These are phyloP conservation scores for Gentiana straminea DNA, from an alignment of 257 asterid species.

Conservation along the genomic window DNA sequence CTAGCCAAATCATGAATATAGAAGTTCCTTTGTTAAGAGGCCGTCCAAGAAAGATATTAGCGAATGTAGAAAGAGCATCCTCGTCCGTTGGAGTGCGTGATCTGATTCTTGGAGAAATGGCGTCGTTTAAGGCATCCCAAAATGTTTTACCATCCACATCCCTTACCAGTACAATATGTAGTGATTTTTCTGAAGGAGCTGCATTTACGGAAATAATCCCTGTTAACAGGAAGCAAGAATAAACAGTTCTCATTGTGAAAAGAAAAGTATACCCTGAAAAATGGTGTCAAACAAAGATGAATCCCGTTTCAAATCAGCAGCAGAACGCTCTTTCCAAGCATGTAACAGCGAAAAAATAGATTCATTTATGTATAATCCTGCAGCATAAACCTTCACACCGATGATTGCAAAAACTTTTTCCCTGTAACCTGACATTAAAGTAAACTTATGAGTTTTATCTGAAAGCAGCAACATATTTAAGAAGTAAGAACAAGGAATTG, in stretches of 20 bases:
- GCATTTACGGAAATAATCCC: conserved; percentile 24
- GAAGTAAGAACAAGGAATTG: neutral
- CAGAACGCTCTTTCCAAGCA: conserved; percentile 57
- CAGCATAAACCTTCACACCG: conserved; percentile 91
- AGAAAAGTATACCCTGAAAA: conserved; percentile 39
- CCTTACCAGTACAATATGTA: conserved; percentile 70
- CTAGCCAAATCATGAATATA: conserved; percentile 79
- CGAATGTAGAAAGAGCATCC: conserved; percentile 60
- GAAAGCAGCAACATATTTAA: conserved; percentile 5
- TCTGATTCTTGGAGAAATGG: conserved; percentile 67
- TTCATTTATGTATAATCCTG: conserved; percentile 52
- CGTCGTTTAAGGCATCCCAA: conserved; percentile 90
- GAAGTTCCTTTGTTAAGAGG: conserved; percentile 71
- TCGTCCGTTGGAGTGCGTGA: conserved; percentile 50
- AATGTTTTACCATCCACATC: conserved; percentile 87
- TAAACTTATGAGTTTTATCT: conserved; percentile 6
- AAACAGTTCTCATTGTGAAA: too few relatives aligned
- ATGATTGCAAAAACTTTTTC: conserved; percentile 80
- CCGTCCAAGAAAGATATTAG: conserved; percentile 53
- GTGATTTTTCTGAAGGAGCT: conserved; percentile 76
- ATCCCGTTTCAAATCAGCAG: conserved; percentile 49
- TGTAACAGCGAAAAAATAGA: conserved; percentile 41
- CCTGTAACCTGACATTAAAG: conserved; percentile 53
- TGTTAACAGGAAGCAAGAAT: neutral
- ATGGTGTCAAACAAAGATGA: conserved; percentile 44